These are phyloP conservation scores for Paraleonurus japonicus DNA, from an alignment of 257 asterid species.

Conservation along the genomic window DNA sequence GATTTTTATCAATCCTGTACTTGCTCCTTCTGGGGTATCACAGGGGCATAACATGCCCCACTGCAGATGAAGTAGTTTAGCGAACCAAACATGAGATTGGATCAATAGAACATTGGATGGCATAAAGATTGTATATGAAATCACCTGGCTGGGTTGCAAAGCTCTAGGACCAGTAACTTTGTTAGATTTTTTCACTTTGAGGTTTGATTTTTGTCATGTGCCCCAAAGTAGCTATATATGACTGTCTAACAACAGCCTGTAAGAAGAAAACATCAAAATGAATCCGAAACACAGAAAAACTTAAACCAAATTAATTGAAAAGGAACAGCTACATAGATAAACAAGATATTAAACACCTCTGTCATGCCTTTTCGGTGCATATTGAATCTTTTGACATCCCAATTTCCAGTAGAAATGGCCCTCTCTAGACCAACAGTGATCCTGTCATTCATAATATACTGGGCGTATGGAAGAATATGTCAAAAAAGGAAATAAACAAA, in stretches of 20 bases:
- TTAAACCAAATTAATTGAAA: neutral
- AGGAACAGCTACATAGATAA: neutral
- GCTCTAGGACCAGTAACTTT: conserved; percentile 99
- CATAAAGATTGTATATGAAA: conserved; percentile 12
- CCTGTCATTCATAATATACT: conserved; percentile 41
- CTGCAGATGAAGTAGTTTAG: conserved; percentile 36
- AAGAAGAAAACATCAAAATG: conserved; percentile 1
- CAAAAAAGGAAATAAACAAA: neutral
- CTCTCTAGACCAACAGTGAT: conserved; percentile 77
- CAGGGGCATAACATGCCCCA: conserved; percentile 99
- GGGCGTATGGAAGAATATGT: conserved; percentile 25
- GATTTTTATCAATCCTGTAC: conserved; percentile 94
- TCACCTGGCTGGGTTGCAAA: conserved; percentile 95
- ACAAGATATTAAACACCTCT: conserved; percentile 51
- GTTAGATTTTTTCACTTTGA: conserved; percentile 86
- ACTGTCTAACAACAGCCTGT: conserved; percentile 74
- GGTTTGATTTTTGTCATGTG: conserved; percentile 83
- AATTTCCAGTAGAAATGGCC: conserved; percentile 90
- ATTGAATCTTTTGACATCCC: conserved; percentile 81
- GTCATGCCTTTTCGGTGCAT: conserved; percentile 95
- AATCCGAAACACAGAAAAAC: neutral
- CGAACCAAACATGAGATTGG: conserved; percentile 8
- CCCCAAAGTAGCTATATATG: conserved; percentile 83
- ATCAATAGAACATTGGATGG: neutral
- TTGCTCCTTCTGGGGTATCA: conserved; percentile 98